Base-by-base conservation (phyloP, 768 basidiomycete species). In the Dioszegia hungarica region DNA sequence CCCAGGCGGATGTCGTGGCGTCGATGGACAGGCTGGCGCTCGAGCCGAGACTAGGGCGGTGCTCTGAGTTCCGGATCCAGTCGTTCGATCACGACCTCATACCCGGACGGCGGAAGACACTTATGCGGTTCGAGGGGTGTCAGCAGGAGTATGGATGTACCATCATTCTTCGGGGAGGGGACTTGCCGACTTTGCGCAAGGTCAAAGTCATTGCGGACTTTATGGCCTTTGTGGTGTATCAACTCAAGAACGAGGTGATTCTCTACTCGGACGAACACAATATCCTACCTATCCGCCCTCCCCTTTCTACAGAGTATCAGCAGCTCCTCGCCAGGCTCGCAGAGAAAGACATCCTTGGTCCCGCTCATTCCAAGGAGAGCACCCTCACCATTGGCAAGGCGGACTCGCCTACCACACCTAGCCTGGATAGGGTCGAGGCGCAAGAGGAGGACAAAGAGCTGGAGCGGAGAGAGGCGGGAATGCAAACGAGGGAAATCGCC, bases 51-150 rank as follows among this genome's bases (percentile, higher is more conserved):
- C 78, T 97, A 22, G 94, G 94, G 1, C 87, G 94, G 66, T 98
- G 93, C 70, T 79, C 83, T 5, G 82, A 83, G 19, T 94, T 90
- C 75, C 82, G 85, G 31, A 82, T 98, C 5, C 91, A 95, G 75
- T 95, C 95, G 0, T 97, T 88, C 73, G 94, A 97, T 61, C 93
- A 99, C 75, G 82, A 84, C 12, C 80, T 93, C 37, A 99, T 98
- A 38, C 91, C 93, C n/a, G 92, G 91, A 19, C 83, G 82, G 17
- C 82, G 95, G 54, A 99, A 99, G 79, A 90, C 94, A 0, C 88
- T 90, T 70, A 92, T 99, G 90, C 86, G 95, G 1, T 98, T 99
- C 68, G 95, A 99, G 76, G 94, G 94, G 1, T 95, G 93, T 68
- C 87, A 83, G 70, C 83, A 83, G 47, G 90, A 95, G 61, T 87